Base-by-base conservation (phyloP, 768 basidiomycete species). In the Fibroporia radiculosa region DNA sequence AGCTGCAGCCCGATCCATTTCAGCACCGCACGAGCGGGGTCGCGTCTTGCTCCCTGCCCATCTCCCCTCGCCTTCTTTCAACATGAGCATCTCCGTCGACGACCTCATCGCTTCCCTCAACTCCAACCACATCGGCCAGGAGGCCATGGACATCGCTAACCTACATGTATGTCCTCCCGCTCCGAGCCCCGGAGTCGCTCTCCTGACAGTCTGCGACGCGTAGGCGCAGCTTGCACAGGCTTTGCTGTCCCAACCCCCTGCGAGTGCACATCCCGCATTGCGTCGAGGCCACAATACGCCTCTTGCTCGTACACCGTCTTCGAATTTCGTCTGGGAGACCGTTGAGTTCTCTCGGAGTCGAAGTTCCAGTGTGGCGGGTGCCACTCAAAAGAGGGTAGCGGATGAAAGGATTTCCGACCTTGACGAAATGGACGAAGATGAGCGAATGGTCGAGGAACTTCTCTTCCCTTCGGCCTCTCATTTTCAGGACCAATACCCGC, bases 71-170 rank as follows among this genome's bases (percentile, higher is more conserved):
- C 3, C 24, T 18, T 8, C 5, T 24, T 33, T 24, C 31, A 50
- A 47, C 48, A 75, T 75, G 73, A 71, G 62, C 51, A 38, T 70
- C 47, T 67, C 73, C 36, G 63, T 74, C 28, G 73, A 74, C 57
- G 73, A 74, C 63, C 74, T 74, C 55, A 67, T 75, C 42, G 64
- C 72, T 18, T 73, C 72, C 10, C 50, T 74, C 53, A 64, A 60
- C 33, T 53, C 66, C 2, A 70, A 64, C 56, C 73, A 74, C 65
- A 72, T 74, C 56, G 72, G 72, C 48, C 74, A 74, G 52, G 73
- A 74, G 52, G 71, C 72, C n/a, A 63, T 67, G 12, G 74, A 74
- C 60, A 63, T 74, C 48, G 70, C 70, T 37, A 58, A 66, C 20
- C 65, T 74, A 12, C 71, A 75, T 66, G 73, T 74, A 52, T 20